These are phyloP conservation scores for Fusarium sp. DNA, from an alignment of 2,329 filamentous ascomycete genomes.

Conservation along the genomic window DNA sequence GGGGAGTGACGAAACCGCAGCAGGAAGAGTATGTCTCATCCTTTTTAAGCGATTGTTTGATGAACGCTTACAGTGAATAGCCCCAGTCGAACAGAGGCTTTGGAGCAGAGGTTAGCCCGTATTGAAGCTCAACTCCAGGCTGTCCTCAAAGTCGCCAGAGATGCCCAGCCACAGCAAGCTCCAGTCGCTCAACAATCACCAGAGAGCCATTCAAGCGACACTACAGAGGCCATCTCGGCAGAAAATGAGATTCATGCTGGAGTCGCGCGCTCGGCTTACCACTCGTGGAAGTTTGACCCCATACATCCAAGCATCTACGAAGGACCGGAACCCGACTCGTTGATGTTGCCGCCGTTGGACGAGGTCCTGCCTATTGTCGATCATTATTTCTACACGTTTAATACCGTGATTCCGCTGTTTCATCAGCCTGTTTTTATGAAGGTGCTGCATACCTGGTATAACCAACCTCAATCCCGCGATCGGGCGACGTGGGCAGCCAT, in stretches of 20 bases:
- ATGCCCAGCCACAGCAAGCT: constrained; percentile 13
- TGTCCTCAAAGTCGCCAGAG: constrained; percentile 43
- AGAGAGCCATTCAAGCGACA: constrained; percentile 19
- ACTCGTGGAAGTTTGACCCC: constrained; percentile 39
- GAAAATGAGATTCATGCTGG: neutral
- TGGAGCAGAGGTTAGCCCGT: constrained; percentile 45
- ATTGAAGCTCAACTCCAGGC: constrained; percentile 50
- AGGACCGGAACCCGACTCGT: constrained; percentile 21
- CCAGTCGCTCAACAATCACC: constrained; percentile 9
- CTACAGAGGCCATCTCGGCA: neutral
- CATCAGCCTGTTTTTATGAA: constrained; percentile 52
- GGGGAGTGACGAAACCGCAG: constrained; percentile 8
- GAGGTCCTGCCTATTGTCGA: constrained; percentile 53
- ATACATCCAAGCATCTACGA: constrained; percentile 35
- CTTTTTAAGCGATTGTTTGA: neutral
- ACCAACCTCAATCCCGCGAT: constrained; percentile 29
- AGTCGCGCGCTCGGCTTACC: neutral
- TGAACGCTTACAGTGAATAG: neutral
- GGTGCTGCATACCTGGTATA: constrained; percentile 52
- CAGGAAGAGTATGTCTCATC: constrained; percentile 23
- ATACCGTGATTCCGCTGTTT: constrained; percentile 53
- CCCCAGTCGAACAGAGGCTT: neutral
- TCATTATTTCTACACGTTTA: constrained; percentile 53
- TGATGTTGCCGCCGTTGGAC: constrained; percentile 49
- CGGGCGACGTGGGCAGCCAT: constrained; percentile 53